Percentiles rank a stretch among this genome's conserved stretches.
Evolutionary conservation across 1,284 basidiomycete genomes (phyloP).

Genomic region (Ustilago trichophora): DNA sequence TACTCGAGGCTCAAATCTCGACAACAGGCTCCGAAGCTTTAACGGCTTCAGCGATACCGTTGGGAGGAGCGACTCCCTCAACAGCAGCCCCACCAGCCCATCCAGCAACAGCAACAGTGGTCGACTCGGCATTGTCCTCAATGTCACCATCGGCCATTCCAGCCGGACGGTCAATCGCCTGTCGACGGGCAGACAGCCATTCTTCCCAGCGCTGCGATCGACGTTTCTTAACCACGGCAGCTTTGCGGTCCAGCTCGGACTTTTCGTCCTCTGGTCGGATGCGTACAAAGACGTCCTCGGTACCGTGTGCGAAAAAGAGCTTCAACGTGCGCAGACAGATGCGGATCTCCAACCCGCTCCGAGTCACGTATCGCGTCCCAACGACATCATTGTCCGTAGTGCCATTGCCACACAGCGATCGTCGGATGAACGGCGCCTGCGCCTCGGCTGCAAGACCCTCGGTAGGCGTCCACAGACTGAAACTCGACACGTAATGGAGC

Average conservation of each 20-base stretch:
- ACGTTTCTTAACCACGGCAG: constrained; percentile 20
- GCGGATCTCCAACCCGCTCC: constrained; percentile 72
- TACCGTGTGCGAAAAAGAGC: constrained; percentile 67
- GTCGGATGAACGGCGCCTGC: constrained; percentile 60
- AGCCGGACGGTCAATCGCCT: constrained; percentile 44
- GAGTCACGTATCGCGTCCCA: constrained; percentile 52
- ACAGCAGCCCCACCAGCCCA: constrained; percentile 8
- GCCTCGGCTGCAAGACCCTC: constrained; percentile 61
- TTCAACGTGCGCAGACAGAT: constrained; percentile 68
- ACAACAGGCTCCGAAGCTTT: constrained; percentile 8
- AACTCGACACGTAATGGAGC: constrained; percentile 90
- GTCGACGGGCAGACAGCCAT: constrained; percentile 51
- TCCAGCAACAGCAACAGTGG: constrained; percentile 1
- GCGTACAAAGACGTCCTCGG: constrained; percentile 67
- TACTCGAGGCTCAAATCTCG: constrained; percentile 15
- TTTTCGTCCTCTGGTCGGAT: constrained; percentile 37
- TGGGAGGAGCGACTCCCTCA: background rate
- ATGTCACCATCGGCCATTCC: constrained; percentile 5
- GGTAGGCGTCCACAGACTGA: constrained; percentile 69
- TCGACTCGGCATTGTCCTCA: constrained; percentile 7
- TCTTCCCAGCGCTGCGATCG: constrained; percentile 43
- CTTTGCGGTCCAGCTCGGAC: constrained; percentile 30
- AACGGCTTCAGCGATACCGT: constrained; percentile 7
- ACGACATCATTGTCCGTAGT: constrained; percentile 33
- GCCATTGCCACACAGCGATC: constrained; percentile 37